These are phyloP conservation scores for Globisporangium nagaii DNA, from an alignment of 352 stramenopile genomes.

Conservation along the genomic window DNA sequence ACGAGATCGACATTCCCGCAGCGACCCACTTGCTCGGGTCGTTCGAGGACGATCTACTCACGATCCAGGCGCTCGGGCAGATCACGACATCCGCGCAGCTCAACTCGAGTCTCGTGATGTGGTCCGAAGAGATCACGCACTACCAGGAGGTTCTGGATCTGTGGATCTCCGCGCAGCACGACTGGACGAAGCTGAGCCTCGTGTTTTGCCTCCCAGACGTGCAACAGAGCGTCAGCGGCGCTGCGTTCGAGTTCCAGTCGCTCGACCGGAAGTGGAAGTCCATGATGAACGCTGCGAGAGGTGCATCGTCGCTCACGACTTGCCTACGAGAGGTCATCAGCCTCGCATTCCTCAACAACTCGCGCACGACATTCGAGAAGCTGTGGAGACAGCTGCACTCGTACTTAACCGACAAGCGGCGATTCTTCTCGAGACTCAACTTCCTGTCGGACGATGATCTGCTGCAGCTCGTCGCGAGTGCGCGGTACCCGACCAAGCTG, in stretches of 20 bases:
- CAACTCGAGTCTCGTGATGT: constrained; percentile 35
- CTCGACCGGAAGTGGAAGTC: constrained; percentile 64
- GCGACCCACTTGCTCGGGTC: constrained; percentile 26
- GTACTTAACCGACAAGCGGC: constrained; percentile 59
- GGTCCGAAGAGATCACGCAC: constrained; percentile 54
- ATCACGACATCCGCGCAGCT: constrained; percentile 30
- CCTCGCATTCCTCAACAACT: constrained; percentile 36
- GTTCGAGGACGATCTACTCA: constrained; percentile 54
- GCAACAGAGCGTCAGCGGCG: constrained; percentile 47
- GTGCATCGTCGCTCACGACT: constrained; percentile 35
- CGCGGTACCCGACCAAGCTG: constrained; percentile 26
- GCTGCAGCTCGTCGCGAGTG: constrained; percentile 45
- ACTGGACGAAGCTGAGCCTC: constrained; percentile 38
- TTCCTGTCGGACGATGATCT: constrained; percentile 64
- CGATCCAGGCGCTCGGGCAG: constrained; percentile 50
- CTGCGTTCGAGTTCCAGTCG: constrained; percentile 52
- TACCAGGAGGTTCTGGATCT: constrained; percentile 56
- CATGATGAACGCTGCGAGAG: constrained; percentile 57
- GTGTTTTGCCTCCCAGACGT: constrained; percentile 52
- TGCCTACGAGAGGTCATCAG: constrained; percentile 63
- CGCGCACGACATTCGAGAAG: constrained; percentile 37
- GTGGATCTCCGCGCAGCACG: constrained; percentile 45
- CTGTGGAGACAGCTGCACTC: constrained; percentile 46
- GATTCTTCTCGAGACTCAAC: constrained; percentile 49
- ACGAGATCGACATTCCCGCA: constrained; percentile 33